Evolutionary conservation across 2,329 filamentous ascomycete genomes (phyloP).

Genomic region (Dactylellina sp.): DNA sequence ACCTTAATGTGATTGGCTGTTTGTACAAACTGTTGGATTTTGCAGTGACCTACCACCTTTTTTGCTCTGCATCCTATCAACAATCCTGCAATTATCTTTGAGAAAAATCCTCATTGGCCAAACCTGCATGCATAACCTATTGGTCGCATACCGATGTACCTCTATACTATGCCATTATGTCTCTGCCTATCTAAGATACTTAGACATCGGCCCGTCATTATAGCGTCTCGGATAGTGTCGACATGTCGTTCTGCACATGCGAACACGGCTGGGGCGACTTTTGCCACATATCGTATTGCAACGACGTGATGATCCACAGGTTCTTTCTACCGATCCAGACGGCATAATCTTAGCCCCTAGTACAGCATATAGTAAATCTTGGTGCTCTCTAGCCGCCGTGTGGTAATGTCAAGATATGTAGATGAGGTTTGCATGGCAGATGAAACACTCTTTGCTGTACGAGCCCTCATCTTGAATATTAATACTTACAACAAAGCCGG

Average conservation of each 20-base stretch:
- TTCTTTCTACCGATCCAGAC: background rate
- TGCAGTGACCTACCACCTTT: background rate
- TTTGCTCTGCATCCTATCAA: background rate
- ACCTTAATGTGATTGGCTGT: background rate
- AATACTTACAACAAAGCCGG: background rate
- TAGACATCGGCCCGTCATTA: background rate
- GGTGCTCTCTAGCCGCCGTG: background rate
- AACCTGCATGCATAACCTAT: too few relatives aligned
- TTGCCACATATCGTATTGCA: background rate
- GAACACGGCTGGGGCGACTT: background rate
- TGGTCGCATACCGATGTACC: too few relatives aligned
- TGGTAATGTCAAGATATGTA: background rate
- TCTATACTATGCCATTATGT: too few relatives aligned
- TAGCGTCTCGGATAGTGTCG: background rate
- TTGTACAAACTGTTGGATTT: background rate
- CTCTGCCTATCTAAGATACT: background rate
- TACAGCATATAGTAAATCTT: background rate
- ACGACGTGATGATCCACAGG: background rate
- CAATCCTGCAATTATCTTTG: too few relatives aligned
- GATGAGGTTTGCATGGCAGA: background rate
- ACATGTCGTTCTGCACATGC: background rate
- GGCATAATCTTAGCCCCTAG: background rate
- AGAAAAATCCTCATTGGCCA: too few relatives aligned
- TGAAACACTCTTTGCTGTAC: conserved; percentile 4
- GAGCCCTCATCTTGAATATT: background rate